Conservation (phyloP, 2,329 filamentous ascomycete species). For the Didymella sp. region DNA sequence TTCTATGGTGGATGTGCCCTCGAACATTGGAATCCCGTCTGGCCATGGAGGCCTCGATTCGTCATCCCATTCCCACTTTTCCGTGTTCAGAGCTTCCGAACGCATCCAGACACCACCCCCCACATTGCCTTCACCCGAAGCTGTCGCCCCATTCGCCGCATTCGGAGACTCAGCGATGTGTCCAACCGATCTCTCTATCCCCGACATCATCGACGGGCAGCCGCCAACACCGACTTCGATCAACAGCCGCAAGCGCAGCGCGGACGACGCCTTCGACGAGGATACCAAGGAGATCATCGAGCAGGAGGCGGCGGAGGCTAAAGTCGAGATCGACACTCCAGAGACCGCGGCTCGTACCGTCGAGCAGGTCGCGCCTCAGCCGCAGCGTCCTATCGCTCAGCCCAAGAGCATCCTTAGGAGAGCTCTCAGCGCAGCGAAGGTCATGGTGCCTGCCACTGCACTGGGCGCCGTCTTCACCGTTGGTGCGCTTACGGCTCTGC, state of each 20-base stretch:
- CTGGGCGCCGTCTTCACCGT: constrained; percentile 29
- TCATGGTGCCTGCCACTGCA: constrained; percentile 22
- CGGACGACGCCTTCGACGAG: constrained; percentile 25
- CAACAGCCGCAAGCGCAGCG: constrained; percentile 43
- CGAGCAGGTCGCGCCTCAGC: not conserved
- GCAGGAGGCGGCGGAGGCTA: constrained; percentile 10
- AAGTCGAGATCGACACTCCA: constrained; percentile 13
- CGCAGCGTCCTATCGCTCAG: constrained; percentile 16
- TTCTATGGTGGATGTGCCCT: not conserved
- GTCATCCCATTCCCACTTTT: too few relatives aligned
- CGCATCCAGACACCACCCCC: constrained; percentile 32
- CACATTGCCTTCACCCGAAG: constrained; percentile 19
- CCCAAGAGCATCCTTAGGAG: constrained; percentile 26
- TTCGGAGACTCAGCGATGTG: constrained; percentile 17
- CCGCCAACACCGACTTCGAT: constrained; percentile 41
- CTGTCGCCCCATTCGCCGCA: constrained; percentile 19
- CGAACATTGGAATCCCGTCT: not conserved
- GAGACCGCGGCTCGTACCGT: constrained; percentile 2
- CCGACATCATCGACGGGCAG: constrained; percentile 33
- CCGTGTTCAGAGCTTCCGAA: too few relatives aligned
- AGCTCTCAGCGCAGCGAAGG: constrained; percentile 24
- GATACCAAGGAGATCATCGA: not conserved
- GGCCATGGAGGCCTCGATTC: too few relatives aligned
- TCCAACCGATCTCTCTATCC: constrained; percentile 41
- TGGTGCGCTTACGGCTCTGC: constrained; percentile 31